Evolutionary conservation across 495 filamentous ascomycete species (phyloP), one percentile per base, ranked within the genome.

Genomic region (Trichoderma parareesei): DNA sequence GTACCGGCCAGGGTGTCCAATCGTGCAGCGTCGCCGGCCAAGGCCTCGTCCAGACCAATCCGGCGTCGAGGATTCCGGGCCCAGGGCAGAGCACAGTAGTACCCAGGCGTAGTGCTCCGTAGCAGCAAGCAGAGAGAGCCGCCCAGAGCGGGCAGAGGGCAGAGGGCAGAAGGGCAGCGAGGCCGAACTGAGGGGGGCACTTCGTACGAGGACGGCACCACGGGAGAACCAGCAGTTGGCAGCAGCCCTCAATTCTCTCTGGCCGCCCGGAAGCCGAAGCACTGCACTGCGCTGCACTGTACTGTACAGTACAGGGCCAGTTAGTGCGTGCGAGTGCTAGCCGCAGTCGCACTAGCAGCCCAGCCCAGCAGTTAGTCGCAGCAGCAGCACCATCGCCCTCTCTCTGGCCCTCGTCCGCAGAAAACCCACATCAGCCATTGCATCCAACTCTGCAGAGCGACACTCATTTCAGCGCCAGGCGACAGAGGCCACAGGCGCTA

Each of bases 1-100:
- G 53, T 57, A 57, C 53, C 53, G 53, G 53, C 53, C 53, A 57
- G 53, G 53, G 53, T 57, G 53, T 57, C 53, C 53, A 57, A 57
- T 57, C 53, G 37, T 33, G 27, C 53, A 57, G 53, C 53, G 53
- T 37, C 53, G 53, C 53, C 53, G 16, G 27, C 53, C 11, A 18
- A 48, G 53, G 13, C 27, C 53, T 35, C 13, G 20, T 27, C 53
- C 53, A 57, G 53, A 20, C 49, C 53, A 57, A 57, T 57, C 53
- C 53, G 53, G 53, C 9, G 53, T 57, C 53, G 53, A 57, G 49
- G 53, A 57, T 57, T 37, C 53, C 46, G 46, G 53, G 53, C 20
- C 33, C 27, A 55, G 48, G n/a, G 48, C 27, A 27, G 27, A 27
- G 27, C 27, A 27, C 27, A 27, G 27, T 27, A 27, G 27, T 27